A percentile compares a stretch with the other conserved stretches of the same genome.
These are phyloP conservation scores for Picea glauca DNA, from an alignment of 75 land plant genomes.

Conservation along the genomic window DNA sequence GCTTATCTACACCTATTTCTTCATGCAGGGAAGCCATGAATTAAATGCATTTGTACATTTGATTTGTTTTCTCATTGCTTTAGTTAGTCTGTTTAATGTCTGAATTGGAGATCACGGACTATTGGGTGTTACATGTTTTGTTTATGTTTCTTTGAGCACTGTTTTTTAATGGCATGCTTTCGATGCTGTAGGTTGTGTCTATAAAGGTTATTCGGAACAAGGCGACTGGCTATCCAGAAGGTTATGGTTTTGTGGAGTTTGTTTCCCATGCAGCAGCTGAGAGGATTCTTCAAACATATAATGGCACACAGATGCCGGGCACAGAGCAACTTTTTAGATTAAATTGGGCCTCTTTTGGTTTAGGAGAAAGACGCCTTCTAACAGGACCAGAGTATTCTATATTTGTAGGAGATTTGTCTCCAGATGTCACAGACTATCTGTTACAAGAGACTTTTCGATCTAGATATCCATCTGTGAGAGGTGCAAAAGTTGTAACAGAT, in stretches of 20 bases:
- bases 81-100: neutral
- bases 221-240: slow-evolving; percentile 45
- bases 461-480: neutral
- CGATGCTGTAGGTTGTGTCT: slow-evolving; percentile 26
- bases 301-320: too few relatives aligned
- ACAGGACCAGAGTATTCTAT: too few relatives aligned
- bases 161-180: neutral
- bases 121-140: neutral
- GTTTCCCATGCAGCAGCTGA: slow-evolving; percentile 38
- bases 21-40: neutral
- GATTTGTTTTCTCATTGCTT: neutral
- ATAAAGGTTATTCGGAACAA: slow-evolving; percentile 46
- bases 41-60: neutral
- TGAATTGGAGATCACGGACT: neutral
- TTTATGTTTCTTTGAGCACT: neutral
- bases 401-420: too few relatives aligned
- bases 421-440: too few relatives aligned
- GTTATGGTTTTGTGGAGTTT: slow-evolving; percentile 51
- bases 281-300: slow-evolving; percentile 30
- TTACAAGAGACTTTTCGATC: too few relatives aligned
- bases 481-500: too few relatives aligned
- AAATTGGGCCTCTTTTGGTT: too few relatives aligned
- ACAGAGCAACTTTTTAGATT: too few relatives aligned
- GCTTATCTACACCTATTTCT: neutral
- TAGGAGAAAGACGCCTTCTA: too few relatives aligned